phyloP scores from a whole-genome alignment of 805 yeast species.

The Yamadazyma philogaea region DNA sequence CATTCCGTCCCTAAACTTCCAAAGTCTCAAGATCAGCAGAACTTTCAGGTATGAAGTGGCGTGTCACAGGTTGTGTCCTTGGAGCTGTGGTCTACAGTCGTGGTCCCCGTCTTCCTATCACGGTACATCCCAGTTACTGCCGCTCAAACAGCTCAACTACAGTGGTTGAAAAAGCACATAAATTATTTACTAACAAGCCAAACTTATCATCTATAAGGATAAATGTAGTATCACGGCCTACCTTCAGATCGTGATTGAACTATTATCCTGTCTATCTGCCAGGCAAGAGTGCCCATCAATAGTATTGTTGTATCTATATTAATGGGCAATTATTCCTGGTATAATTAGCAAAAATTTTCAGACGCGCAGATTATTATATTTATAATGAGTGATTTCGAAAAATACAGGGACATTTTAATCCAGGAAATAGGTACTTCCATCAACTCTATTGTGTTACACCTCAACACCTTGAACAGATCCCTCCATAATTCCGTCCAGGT shows the following conservation, averaged over 20 bases:
- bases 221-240: not conserved
- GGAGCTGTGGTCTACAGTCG: too few species aligned
- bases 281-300: constrained; percentile 30
- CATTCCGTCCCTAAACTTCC: not conserved
- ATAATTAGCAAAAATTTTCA: constrained; percentile 2
- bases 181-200: too few species aligned
- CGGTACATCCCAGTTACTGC: too few species aligned
- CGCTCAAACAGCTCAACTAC: too few species aligned
- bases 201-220: too few species aligned
- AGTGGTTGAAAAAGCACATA: too few species aligned
- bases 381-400: constrained; percentile 42
- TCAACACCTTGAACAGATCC: constrained; percentile 65
- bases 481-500: constrained; percentile 66
- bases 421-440: constrained; percentile 55
- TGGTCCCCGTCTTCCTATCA: too few species aligned
- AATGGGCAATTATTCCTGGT: constrained; percentile 13
- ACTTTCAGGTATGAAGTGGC: too few species aligned
- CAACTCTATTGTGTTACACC: constrained; percentile 62
- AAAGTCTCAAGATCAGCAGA: too few species aligned
- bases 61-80: too few species aligned
- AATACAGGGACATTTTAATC: constrained; percentile 56
- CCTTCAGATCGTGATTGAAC: constrained; percentile 14
- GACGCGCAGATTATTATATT: not conserved
- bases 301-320: constrained; percentile 16
- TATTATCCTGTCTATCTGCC: constrained; percentile 19